These are phyloP conservation scores for Chaetothyriales sp. DNA, from an alignment of 2,329 filamentous ascomycete genomes.

Conservation along the genomic window DNA sequence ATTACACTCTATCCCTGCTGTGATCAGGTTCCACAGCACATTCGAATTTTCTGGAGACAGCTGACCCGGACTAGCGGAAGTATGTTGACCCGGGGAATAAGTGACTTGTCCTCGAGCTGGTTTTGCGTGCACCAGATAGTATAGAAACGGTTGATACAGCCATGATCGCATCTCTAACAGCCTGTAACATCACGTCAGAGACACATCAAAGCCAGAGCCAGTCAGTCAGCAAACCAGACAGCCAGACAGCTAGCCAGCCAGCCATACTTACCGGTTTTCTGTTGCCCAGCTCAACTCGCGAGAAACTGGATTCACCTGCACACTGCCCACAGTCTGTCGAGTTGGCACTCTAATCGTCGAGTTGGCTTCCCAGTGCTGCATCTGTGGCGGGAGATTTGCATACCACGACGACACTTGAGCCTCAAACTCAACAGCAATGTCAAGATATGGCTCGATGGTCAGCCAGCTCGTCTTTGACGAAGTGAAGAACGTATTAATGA, in stretches of 20 bases:
- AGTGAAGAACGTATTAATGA: slow-evolving; percentile 24
- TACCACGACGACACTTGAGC: slow-evolving; percentile 18
- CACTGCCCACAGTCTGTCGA: not conserved
- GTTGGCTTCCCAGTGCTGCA: slow-evolving; percentile 17
- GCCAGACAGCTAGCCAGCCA: too few species aligned
- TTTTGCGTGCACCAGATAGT: slow-evolving; percentile 16
- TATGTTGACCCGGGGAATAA: not conserved
- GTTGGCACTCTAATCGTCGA: slow-evolving; percentile 6
- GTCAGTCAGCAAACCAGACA: too few species aligned
- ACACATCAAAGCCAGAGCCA: not conserved
- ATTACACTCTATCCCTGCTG: slow-evolving; percentile 18
- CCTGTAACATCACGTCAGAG: not conserved
- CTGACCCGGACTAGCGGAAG: not conserved
- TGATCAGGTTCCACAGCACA: slow-evolving; percentile 11
- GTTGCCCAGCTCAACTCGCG: slow-evolving; percentile 20
- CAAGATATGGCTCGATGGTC: slow-evolving; percentile 16
- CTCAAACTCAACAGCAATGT: slow-evolving; percentile 20
- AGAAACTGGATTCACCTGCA: slow-evolving; percentile 9
- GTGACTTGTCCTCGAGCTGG: not conserved
- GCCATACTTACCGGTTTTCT: slow-evolving; percentile 7
- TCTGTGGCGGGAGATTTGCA: slow-evolving; percentile 18
- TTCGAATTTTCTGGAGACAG: slow-evolving; percentile 3
- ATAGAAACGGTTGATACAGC: slow-evolving; percentile 22
- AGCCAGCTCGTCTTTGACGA: slow-evolving; percentile 14
- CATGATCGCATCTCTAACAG: slow-evolving; percentile 19